Percentiles rank a stretch among this genome's conserved stretches.
phyloP scores from a whole-genome alignment of 2,329 filamentous ascomycete genomes.

The Rosellinia necatrix region DNA sequence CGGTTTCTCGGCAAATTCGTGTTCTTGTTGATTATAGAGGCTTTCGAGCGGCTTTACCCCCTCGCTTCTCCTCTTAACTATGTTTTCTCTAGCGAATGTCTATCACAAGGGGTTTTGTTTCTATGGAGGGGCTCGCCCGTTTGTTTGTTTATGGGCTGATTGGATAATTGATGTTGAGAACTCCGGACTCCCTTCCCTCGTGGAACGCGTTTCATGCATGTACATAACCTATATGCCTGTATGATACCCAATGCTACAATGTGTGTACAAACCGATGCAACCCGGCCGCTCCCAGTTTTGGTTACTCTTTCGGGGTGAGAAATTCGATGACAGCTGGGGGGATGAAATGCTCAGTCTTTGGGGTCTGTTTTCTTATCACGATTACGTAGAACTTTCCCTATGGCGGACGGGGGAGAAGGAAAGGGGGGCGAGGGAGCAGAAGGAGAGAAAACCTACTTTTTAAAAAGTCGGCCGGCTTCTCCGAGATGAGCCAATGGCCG shows the following conservation, averaged over 20 bases:
- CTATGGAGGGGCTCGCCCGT: neutral
- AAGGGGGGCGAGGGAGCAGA: neutral
- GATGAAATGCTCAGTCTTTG: neutral
- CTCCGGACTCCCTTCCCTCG: constrained; percentile 26
- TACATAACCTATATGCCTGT: constrained; percentile 30
- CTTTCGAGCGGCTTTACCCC: neutral
- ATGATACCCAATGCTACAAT: constrained; percentile 38
- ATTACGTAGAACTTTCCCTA: neutral
- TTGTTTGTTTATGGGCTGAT: constrained; percentile 20
- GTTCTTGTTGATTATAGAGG: constrained; percentile 15
- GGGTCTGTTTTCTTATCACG: neutral
- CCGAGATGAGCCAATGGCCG: constrained; percentile 89
- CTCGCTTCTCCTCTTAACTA: neutral
- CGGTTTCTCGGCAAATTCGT: constrained; percentile 31
- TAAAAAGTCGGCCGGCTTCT: constrained; percentile 80
- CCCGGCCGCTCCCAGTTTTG: constrained; percentile 18
- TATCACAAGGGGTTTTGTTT: neutral
- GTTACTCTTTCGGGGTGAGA: constrained; percentile 53
- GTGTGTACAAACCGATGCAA: constrained; percentile 27
- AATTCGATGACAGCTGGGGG: constrained; percentile 66
- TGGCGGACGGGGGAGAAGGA: too few relatives aligned
- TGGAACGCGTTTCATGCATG: constrained; percentile 20
- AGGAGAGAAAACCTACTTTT: constrained; percentile 57
- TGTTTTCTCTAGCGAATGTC: neutral
- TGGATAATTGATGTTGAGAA: constrained; percentile 16